These are phyloP conservation scores for Ogataea paradorogensis DNA, from an alignment of 805 yeast species.

Conservation along the genomic window DNA sequence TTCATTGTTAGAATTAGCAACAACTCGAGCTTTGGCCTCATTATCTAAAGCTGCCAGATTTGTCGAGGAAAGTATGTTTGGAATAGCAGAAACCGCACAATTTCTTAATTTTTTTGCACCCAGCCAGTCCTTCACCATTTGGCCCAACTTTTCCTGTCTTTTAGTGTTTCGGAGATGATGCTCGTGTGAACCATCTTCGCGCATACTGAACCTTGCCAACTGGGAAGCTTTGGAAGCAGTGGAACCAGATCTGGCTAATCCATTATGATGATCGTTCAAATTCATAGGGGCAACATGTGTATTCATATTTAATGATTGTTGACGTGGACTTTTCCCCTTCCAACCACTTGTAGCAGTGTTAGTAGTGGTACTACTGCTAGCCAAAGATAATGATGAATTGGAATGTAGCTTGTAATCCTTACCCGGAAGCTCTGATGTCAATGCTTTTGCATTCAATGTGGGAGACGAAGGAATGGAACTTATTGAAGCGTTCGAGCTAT, in stretches of 20 bases:
- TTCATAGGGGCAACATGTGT: conserved; percentile 7
- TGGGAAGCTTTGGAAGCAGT: conserved; percentile 9
- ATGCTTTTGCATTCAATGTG: conserved; percentile 4
- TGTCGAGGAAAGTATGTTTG: conserved; percentile 49
- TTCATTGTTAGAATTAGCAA: conserved; percentile 20
- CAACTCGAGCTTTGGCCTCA: conserved; percentile 27
- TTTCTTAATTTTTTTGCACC: conserved; percentile 70
- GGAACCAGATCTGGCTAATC: conserved; percentile 21
- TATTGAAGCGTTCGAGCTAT: conserved; percentile 12
- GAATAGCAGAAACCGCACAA: conserved; percentile 72
- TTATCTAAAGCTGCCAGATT: conserved; percentile 28
- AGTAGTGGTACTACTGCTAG: background rate
- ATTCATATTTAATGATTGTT: background rate
- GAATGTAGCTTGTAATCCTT: conserved; percentile 5
- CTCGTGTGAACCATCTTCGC: conserved; percentile 73
- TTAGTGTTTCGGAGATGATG: conserved; percentile 75
- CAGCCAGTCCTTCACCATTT: conserved; percentile 72
- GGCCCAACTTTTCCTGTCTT: conserved; percentile 71
- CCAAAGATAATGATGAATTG: conserved; percentile 11
- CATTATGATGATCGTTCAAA: conserved; percentile 3
- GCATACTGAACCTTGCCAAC: conserved; percentile 48
- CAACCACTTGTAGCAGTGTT: background rate
- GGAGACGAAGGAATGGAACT: conserved; percentile 13
- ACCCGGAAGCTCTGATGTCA: background rate
- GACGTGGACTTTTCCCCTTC: conserved; percentile 4